phyloP scores from a whole-genome alignment of 2,329 filamentous ascomycete genomes.

The Dactylonectria estremocensis region DNA sequence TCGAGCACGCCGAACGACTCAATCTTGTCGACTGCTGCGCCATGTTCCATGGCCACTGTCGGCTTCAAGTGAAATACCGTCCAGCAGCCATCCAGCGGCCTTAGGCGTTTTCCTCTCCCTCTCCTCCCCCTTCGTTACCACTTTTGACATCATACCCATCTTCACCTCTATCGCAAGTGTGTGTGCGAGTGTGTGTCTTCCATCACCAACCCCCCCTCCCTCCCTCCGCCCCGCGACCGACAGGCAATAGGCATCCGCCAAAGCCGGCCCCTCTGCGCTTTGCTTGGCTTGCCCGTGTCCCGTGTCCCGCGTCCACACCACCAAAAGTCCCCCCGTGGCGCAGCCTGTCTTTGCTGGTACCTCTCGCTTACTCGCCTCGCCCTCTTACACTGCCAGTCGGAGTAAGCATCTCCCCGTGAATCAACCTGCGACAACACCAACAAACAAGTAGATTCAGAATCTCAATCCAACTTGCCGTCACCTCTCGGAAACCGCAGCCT shows the following conservation, averaged over 20 bases:
- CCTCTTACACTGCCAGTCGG: conserved; percentile 20
- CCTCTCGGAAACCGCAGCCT: not conserved
- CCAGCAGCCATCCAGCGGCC: conserved; percentile 52
- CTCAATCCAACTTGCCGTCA: not conserved
- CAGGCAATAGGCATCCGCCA: conserved; percentile 5
- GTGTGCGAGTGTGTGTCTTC: not conserved
- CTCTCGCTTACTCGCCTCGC: conserved; percentile 8
- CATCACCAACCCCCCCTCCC: conserved; percentile 5
- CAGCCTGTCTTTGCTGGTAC: conserved; percentile 22
- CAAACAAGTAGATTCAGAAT: conserved; percentile 1
- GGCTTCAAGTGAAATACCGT: conserved; percentile 55
- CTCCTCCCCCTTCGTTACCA: conserved; percentile 32
- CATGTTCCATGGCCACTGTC: conserved; percentile 43
- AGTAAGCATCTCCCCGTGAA: conserved; percentile 1
- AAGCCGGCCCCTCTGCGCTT: conserved; percentile 25
- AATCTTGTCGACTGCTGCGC: conserved; percentile 53
- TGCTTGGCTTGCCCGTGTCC: conserved; percentile 14
- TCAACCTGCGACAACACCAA: not conserved
- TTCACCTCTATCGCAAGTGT: not conserved
- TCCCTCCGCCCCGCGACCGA: not conserved
- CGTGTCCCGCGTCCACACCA: conserved; percentile 14
- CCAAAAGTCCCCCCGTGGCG: conserved; percentile 19
- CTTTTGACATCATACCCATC: conserved; percentile 10
- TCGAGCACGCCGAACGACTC: conserved; percentile 63
- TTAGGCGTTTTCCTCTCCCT: conserved; percentile 50